Evolutionary conservation across 2,329 filamentous ascomycete genomes (phyloP).

Genomic region (Zymoseptoria passerinii): DNA sequence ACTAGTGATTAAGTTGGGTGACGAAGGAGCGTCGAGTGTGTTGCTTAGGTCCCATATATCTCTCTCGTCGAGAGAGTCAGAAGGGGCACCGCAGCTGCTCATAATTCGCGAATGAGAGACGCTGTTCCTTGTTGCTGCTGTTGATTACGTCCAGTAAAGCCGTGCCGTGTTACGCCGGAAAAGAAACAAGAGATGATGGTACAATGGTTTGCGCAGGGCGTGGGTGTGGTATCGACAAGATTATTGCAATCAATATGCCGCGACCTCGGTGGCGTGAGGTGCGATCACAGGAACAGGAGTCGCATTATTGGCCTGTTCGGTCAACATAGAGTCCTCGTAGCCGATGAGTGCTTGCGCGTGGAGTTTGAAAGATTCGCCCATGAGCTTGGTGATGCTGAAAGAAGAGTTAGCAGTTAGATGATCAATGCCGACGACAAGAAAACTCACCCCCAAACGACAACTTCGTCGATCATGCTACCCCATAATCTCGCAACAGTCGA

Average conservation of each 20-base stretch:
- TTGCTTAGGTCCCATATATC: background rate
- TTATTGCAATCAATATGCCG: conserved; percentile 22
- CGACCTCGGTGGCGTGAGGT: conserved; percentile 25
- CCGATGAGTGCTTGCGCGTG: conserved; percentile 90
- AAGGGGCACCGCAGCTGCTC: background rate
- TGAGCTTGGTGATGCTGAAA: conserved; percentile 75
- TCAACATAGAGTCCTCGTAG: conserved; percentile 71
- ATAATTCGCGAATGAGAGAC: background rate
- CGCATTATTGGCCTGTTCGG: conserved; percentile 27
- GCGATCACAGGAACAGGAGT: conserved; percentile 17
- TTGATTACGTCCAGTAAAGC: background rate
- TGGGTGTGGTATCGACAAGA: background rate
- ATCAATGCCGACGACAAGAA: background rate
- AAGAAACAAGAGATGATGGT: background rate
- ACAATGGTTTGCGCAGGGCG: background rate
- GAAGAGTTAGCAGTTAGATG: conserved; percentile 29
- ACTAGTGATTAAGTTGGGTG: background rate
- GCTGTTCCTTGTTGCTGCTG: background rate
- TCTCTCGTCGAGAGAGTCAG: background rate
- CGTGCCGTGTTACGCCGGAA: background rate
- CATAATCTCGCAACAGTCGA: conserved; percentile 92
- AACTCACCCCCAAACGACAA: conserved; percentile 97
- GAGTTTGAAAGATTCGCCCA: conserved; percentile 96
- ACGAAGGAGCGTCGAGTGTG: background rate
- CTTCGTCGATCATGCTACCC: conserved; percentile 97